Evolutionary conservation across 306 rosid species (phyloP).

Genomic region (Castanopsis chinensis): DNA sequence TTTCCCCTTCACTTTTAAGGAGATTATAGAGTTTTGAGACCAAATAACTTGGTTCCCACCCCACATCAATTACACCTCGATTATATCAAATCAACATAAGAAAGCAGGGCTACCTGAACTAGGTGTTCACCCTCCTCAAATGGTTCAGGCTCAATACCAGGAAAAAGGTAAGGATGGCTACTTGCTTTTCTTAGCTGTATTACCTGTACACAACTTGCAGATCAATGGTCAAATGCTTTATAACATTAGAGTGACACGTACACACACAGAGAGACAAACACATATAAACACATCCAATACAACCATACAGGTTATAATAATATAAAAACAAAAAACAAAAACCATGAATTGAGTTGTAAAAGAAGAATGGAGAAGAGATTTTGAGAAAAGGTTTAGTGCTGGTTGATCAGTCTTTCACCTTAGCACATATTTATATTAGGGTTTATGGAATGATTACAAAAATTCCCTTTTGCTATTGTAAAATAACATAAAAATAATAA

Average conservation of each 20-base stretch:
- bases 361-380: too few species aligned
- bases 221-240: not conserved
- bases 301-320: too few species aligned
- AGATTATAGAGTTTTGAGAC: not conserved
- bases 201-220: conserved; percentile 52
- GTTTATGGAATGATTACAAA: too few species aligned
- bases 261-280: conserved; percentile 2
- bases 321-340: too few species aligned
- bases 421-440: too few species aligned
- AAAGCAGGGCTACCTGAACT: conserved; percentile 55
- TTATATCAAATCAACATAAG: not conserved
- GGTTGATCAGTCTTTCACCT: too few species aligned
- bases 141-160: conserved; percentile 98
- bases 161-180: conserved; percentile 95
- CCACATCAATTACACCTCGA: not conserved
- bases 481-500: too few species aligned
- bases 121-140: conserved; percentile 97
- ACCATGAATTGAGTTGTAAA: too few species aligned
- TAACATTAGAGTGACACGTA: conserved; percentile 10
- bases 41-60: not conserved
- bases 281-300: not conserved
- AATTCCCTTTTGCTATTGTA: too few species aligned
- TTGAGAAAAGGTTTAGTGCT: too few species aligned
- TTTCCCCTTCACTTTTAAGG: not conserved
- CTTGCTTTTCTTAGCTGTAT: conserved; percentile 85